A percentile compares a stretch with the other conserved stretches of the same genome.
Evolutionary conservation across 1,284 basidiomycete genomes (phyloP).

Genomic region (Pholiota adiposa): DNA sequence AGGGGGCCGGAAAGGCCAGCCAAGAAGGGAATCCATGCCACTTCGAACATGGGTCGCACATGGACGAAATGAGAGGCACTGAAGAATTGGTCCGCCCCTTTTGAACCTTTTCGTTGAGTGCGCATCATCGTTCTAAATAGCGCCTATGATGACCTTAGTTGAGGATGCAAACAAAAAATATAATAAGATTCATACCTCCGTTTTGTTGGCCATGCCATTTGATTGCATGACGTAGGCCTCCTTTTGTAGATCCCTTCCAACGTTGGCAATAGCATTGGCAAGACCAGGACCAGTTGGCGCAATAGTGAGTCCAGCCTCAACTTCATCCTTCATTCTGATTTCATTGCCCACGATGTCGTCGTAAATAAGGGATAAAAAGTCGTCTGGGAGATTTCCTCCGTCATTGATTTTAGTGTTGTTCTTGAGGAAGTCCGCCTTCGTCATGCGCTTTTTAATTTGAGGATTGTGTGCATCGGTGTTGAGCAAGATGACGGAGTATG

Average conservation of each 20-base stretch:
- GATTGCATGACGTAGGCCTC: slow-evolving; percentile 95
- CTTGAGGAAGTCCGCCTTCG: slow-evolving; percentile 85
- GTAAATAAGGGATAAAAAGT: slow-evolving; percentile 77
- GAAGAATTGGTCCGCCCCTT: slow-evolving; percentile 85
- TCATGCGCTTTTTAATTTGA: slow-evolving; percentile 93
- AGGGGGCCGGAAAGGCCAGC: slow-evolving; percentile 92
- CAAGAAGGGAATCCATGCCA: slow-evolving; percentile 96
- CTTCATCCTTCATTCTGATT: slow-evolving; percentile 97
- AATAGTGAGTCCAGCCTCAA: slow-evolving; percentile 61
- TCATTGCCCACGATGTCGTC: slow-evolving; percentile 92
- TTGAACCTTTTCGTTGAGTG: slow-evolving; percentile 80
- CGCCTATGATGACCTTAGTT: slow-evolving; percentile 55
- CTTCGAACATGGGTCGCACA: slow-evolving; percentile 97
- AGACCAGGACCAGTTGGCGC: slow-evolving; percentile 70
- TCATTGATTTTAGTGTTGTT: slow-evolving; percentile 98
- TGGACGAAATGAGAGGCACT: slow-evolving; percentile 95
- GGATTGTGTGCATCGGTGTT: slow-evolving; percentile 97
- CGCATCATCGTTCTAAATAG: slow-evolving; percentile 90
- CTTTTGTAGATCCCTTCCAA: slow-evolving; percentile 91
- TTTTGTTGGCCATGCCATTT: slow-evolving; percentile 94
- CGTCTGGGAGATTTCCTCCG: slow-evolving; percentile 84
- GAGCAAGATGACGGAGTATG: slow-evolving; percentile 92
- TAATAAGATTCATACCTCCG: slow-evolving; percentile 64
- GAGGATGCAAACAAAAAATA: neutral
- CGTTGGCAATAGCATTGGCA: slow-evolving; percentile 81